Evolutionary conservation across 176 grass and related monocot genomes (phyloP).

Genomic region (Oryza nivara): DNA sequence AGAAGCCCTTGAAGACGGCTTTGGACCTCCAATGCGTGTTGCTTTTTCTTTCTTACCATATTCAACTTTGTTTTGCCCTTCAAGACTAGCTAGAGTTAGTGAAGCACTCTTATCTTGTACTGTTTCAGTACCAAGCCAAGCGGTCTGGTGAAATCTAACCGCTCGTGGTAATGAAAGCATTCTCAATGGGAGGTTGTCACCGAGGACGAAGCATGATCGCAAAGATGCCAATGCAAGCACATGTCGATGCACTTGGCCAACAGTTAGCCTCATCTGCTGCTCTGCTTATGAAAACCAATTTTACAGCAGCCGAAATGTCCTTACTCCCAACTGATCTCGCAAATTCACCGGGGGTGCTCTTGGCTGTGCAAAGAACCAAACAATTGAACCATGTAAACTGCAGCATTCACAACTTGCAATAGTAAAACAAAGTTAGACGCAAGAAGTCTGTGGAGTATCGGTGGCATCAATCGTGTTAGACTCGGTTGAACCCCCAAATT

Average conservation of each 20-base stretch:
- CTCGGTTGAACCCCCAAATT: too few relatives aligned
- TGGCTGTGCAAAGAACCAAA: conserved; percentile 12
- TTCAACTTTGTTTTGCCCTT: conserved; percentile 46
- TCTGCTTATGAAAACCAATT: background rate
- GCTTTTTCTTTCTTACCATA: conserved; percentile 59
- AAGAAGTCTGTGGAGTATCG: background rate
- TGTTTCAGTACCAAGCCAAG: conserved; percentile 35
- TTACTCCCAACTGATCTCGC: conserved; percentile 11
- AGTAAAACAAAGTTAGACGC: background rate
- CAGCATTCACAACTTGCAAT: background rate
- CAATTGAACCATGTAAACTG: background rate
- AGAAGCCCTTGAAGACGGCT: conserved; percentile 48
- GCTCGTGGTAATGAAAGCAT: conserved; percentile 43
- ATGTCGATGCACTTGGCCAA: conserved; percentile 62
- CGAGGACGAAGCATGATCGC: conserved; percentile 60
- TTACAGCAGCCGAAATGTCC: background rate
- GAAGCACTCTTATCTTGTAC: conserved; percentile 24
- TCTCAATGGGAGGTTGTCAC: conserved; percentile 53
- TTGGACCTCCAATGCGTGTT: conserved; percentile 36
- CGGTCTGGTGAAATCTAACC: conserved; percentile 53
- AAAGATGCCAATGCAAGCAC: conserved; percentile 71
- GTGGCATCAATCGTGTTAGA: background rate
- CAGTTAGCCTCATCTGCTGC: conserved; percentile 55
- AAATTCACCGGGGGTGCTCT: background rate
- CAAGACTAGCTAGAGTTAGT: conserved; percentile 70